Percentiles rank a stretch among this genome's conserved stretches.
These are phyloP conservation scores for Jackrogersella minutella DNA, from an alignment of 495 filamentous ascomycete genomes.

Conservation along the genomic window DNA sequence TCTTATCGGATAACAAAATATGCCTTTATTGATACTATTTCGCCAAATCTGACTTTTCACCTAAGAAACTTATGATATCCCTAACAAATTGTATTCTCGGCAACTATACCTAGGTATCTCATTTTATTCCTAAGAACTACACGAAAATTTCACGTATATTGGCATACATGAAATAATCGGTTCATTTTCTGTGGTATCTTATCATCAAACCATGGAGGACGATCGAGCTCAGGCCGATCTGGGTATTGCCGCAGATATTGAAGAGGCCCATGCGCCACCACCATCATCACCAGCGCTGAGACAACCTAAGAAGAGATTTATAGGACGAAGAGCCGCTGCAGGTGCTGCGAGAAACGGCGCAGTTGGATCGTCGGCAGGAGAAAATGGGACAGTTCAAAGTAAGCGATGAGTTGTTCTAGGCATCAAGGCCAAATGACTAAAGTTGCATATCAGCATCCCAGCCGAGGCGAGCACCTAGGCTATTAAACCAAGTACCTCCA, in stretches of 20 bases:
- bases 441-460: conserved; percentile 52
- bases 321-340: conserved; percentile 65
- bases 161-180: background rate
- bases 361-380: conserved; percentile 64
- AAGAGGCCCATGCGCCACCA: conserved; percentile 50
- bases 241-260: conserved; percentile 63
- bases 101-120: background rate
- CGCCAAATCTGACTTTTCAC: conserved; percentile 23
- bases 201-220: conserved; percentile 56
- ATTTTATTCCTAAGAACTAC: background rate
- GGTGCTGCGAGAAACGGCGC: conserved; percentile 61
- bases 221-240: conserved; percentile 60
- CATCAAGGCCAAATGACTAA: conserved; percentile 22
- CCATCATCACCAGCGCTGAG: conserved; percentile 42
- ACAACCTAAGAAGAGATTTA: conserved; percentile 81
- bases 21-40: background rate
- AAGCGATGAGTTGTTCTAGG: conserved; percentile 4
- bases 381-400: conserved; percentile 72
- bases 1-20: background rate
- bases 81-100: background rate
- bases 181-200: background rate
- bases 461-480: conserved; percentile 72
- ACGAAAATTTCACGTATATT: background rate
- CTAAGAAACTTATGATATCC: background rate
- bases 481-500: conserved; percentile 87